A percentile compares a stretch with the other conserved stretches of the same genome.
Evolutionary conservation across 371 early-diverging fungal species (phyloP).

Genomic region (Saksenaea oblongispora): DNA sequence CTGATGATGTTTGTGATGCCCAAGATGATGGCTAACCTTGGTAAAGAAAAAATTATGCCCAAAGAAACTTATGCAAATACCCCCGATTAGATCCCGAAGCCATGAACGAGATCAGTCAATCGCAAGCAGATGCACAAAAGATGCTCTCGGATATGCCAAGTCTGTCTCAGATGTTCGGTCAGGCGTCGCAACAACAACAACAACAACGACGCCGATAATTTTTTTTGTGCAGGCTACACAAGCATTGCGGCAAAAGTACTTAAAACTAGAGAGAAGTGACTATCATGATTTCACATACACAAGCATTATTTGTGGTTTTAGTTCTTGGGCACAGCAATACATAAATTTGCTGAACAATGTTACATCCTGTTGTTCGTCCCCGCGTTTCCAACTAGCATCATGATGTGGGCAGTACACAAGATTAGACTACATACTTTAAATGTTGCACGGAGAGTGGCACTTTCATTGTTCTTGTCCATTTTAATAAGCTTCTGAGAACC

Average conservation of each 20-base stretch:
- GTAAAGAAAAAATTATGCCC: slow-evolving; percentile 16
- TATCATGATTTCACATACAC: neutral
- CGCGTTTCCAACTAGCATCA: neutral
- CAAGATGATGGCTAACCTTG: slow-evolving; percentile 47
- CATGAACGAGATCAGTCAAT: slow-evolving; percentile 35
- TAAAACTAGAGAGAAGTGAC: neutral
- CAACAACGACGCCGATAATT: slow-evolving; percentile 5
- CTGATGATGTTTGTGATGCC: slow-evolving; percentile 51
- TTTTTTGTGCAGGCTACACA: neutral
- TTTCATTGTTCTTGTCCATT: too few species aligned
- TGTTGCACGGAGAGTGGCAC: too few species aligned
- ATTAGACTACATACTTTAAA: too few species aligned
- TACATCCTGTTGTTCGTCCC: neutral
- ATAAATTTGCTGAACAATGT: neutral
- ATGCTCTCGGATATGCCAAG: slow-evolving; percentile 44
- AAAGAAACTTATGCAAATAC: neutral
- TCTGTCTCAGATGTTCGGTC: slow-evolving; percentile 36
- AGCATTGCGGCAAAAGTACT: neutral
- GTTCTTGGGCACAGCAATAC: neutral
- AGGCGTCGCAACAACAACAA: slow-evolving; percentile 12
- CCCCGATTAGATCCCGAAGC: slow-evolving; percentile 36
- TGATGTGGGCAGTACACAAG: neutral
- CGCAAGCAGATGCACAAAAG: slow-evolving; percentile 43
- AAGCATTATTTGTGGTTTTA: neutral
- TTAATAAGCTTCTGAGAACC: too few species aligned